Evolutionary conservation across 2,329 filamentous ascomycete genomes (phyloP).

Genomic region (Emmonsiellopsis sp.): DNA sequence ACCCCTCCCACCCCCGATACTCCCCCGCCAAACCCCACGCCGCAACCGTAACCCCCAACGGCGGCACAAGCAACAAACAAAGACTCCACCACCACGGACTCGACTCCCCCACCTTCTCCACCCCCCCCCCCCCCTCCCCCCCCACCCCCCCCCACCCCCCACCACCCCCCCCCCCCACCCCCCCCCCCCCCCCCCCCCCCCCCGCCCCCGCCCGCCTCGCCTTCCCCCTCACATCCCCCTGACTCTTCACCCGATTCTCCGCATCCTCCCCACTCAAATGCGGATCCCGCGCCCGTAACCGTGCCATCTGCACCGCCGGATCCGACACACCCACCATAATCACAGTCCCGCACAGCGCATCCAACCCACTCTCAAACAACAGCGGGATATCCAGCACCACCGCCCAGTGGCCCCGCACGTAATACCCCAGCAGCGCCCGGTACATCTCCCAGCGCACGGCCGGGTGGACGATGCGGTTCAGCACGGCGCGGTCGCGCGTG

Average conservation of each 20-base stretch:
- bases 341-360: conserved; percentile 74
- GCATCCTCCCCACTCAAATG: conserved; percentile 81
- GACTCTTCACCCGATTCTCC: conserved; percentile 72
- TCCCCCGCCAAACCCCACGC: conserved; percentile 67
- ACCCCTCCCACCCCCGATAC: conserved; percentile 58
- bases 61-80: conserved; percentile 58
- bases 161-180: conserved; percentile 69
- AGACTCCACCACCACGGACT: conserved; percentile 83
- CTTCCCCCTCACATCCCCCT: conserved; percentile 79
- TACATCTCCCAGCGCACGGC: conserved; percentile 79
- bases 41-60: conserved; percentile 59
- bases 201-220: conserved; percentile 63
- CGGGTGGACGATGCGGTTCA: conserved; percentile 90
- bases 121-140: conserved; percentile 54
- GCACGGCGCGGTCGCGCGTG: conserved; percentile 59
- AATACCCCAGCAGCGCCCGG: conserved; percentile 59
- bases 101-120: conserved; percentile 50
- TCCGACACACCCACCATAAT: conserved; percentile 80
- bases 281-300: conserved; percentile 64
- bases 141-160: conserved; percentile 71
- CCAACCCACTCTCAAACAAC: conserved; percentile 80
- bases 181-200: conserved; percentile 44
- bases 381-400: conserved; percentile 88
- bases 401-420: conserved; percentile 70
- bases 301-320: conserved; percentile 68